These are phyloP conservation scores for Blastocladiella emersonii DNA, from an alignment of 371 early-diverging fungal genomes.

Conservation along the genomic window DNA sequence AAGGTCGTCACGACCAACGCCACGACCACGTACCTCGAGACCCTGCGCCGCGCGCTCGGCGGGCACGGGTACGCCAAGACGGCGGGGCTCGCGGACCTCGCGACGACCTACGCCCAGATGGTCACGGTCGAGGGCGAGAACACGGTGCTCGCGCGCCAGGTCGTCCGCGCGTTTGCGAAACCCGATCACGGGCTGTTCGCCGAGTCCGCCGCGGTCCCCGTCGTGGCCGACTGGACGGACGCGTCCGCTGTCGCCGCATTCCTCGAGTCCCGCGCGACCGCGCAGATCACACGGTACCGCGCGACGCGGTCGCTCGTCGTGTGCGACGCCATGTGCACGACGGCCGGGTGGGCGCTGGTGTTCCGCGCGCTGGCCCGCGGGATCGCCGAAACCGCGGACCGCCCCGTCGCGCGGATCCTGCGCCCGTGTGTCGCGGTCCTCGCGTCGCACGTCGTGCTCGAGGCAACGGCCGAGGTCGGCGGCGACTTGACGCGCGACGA, in stretches of 20 bases:
- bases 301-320: neutral
- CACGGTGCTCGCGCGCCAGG: neutral
- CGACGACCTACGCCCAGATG: conserved; percentile 1
- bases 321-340: no score
- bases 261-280: neutral
- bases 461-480: neutral
- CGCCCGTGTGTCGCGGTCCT: neutral
- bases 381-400: neutral
- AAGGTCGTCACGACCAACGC: neutral
- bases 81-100: neutral
- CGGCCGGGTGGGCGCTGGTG: neutral
- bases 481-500: neutral
- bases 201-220: neutral
- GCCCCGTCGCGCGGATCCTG: neutral
- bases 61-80: conserved; percentile 2
- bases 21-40: neutral
- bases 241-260: neutral
- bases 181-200: neutral
- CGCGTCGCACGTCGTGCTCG: neutral
- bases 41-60: neutral
- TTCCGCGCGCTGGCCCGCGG: neutral
- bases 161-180: neutral
- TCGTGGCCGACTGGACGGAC: neutral
- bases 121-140: conserved; percentile 3
- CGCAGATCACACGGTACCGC: neutral